These are phyloP conservation scores for Bolboschoenus planiculmis DNA, from an alignment of 176 grass and related monocot species.

Conservation along the genomic window DNA sequence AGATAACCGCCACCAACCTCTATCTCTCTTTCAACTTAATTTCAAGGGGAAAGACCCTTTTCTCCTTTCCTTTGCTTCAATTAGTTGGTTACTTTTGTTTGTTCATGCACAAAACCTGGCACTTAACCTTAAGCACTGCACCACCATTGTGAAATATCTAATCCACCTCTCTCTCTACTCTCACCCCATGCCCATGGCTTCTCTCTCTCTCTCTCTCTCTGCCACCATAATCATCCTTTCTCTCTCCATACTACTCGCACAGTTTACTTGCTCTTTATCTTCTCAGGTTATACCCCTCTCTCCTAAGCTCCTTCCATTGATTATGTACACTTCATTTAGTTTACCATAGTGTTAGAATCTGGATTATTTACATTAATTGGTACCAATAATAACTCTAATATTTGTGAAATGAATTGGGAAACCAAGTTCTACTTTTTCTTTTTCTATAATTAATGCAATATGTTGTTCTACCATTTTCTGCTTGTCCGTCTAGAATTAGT, in stretches of 20 bases:
- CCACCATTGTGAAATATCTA: conserved; percentile 11
- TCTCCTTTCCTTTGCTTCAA: not conserved
- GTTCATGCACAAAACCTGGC: conserved; percentile 11
- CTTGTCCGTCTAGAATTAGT: too few species aligned
- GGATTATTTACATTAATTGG: not conserved
- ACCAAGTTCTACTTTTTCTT: not conserved
- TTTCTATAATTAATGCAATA: not conserved
- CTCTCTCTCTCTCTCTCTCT: not conserved
- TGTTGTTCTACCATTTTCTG: not conserved
- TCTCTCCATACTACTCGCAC: not conserved
- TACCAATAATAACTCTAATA: not conserved
- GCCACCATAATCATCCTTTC: not conserved
- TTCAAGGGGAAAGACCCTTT: not conserved
- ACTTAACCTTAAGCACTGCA: not conserved
- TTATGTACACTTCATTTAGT: not conserved
- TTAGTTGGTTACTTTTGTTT: conserved; percentile 7
- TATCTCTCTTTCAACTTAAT: not conserved
- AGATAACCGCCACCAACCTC: not conserved
- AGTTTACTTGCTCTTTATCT: not conserved
- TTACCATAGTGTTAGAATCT: not conserved
- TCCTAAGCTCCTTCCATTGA: too few species aligned
- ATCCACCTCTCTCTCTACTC: not conserved
- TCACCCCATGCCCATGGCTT: conserved; percentile 15
- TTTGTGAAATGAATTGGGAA: not conserved
- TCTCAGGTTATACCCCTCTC: conserved; percentile 7